Evolutionary conservation across 306 rosid genomes (phyloP).

Genomic region (Cucurbita moschata): DNA sequence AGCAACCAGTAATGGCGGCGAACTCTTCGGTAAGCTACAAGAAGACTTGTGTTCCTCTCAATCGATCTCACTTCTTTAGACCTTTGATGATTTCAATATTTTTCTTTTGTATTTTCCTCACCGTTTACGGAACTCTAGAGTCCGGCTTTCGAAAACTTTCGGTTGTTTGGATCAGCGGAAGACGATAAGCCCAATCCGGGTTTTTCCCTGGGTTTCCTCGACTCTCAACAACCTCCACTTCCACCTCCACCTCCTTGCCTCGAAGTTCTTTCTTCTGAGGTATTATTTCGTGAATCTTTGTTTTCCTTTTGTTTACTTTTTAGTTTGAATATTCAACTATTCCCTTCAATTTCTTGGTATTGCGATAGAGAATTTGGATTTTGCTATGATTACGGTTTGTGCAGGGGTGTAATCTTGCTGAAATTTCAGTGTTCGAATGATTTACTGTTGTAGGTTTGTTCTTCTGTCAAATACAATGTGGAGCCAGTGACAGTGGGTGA

Average conservation of each 20-base stretch:
- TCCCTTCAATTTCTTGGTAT: not conserved
- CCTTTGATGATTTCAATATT: not conserved
- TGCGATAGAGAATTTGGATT: not conserved
- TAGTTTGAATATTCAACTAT: not conserved
- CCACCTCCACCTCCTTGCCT: slow-evolving; percentile 56
- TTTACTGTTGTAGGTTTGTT: slow-evolving; percentile 4
- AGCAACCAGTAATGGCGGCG: slow-evolving; percentile 7
- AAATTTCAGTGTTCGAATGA: not conserved
- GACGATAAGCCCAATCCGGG: slow-evolving; percentile 13
- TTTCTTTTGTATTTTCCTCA: not conserved
- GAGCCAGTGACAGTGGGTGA: slow-evolving; percentile 45
- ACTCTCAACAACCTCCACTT: slow-evolving; percentile 25
- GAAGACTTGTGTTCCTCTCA: not conserved
- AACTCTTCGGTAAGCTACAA: slow-evolving; percentile 4
- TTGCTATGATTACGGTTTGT: not conserved
- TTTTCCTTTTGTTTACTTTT: not conserved
- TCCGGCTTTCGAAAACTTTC: slow-evolving; percentile 32
- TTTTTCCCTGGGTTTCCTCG: slow-evolving; percentile 37
- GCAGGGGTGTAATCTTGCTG: not conserved
- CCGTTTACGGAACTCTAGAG: slow-evolving; percentile 17
- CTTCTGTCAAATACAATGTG: not conserved
- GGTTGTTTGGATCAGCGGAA: slow-evolving; percentile 37
- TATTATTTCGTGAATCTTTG: not conserved
- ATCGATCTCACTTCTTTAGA: not conserved
- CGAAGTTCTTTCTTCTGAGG: slow-evolving; percentile 67